A percentile compares a stretch with the other conserved stretches of the same genome.
These are phyloP conservation scores for Colletotrichum eleusines DNA, from an alignment of 2,329 filamentous ascomycete species.

Conservation along the genomic window DNA sequence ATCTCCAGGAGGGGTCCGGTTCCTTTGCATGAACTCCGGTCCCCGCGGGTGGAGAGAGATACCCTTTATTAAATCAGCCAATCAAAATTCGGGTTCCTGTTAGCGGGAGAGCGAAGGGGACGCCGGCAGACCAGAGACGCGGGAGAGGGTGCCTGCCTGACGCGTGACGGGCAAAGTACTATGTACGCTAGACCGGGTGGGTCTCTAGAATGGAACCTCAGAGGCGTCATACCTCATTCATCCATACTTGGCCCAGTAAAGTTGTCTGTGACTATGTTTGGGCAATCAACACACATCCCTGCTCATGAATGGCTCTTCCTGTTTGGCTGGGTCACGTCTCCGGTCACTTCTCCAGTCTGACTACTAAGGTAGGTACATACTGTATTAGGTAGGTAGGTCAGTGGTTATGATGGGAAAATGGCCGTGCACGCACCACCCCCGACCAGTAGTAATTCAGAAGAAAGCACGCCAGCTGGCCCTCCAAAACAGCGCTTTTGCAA, in stretches of 20 bases:
- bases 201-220: conserved; percentile 9
- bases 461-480: conserved; percentile 25
- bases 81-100: conserved; percentile 32
- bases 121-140: background rate
- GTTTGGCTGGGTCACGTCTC: background rate
- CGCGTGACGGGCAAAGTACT: conserved; percentile 20
- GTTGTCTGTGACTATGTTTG: conserved; percentile 11
- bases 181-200: background rate
- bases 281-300: conserved; percentile 19
- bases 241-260: background rate
- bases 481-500: conserved; percentile 19
- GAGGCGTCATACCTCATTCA: conserved; percentile 29
- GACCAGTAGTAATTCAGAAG: conserved; percentile 19
- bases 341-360: too few relatives aligned
- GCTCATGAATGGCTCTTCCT: conserved; percentile 1
- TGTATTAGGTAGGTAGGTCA: too few relatives aligned
- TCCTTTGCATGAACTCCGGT: conserved; percentile 28
- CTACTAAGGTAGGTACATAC: too few relatives aligned
- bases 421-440: conserved; percentile 24
- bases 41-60: background rate
- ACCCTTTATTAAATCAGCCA: conserved; percentile 16
- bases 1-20: background rate
- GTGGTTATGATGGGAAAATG: background rate
- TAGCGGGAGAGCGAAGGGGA: conserved; percentile 7
- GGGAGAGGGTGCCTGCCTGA: conserved; percentile 8